These are phyloP conservation scores for Puccinia brachypodii DNA, from an alignment of 1,284 basidiomycete genomes.

Conservation along the genomic window DNA sequence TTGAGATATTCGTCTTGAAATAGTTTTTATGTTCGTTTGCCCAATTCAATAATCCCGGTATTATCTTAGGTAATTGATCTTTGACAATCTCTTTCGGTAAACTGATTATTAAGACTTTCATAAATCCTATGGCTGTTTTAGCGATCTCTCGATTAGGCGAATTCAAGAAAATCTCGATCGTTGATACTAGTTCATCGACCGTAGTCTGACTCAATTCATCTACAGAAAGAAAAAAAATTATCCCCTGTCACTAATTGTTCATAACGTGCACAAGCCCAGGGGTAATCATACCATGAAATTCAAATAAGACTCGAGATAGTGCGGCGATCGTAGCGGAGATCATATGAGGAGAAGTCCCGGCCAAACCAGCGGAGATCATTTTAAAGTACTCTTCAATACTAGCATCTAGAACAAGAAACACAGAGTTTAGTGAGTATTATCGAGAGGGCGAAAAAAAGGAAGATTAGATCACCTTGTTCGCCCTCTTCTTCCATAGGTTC, in stretches of 20 bases:
- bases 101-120: constrained; percentile 89
- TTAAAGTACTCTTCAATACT: constrained; percentile 90
- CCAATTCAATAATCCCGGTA: constrained; percentile 84
- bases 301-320: constrained; percentile 88
- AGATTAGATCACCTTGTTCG: constrained; percentile 46
- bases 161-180: constrained; percentile 82
- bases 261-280: too few species aligned
- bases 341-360: constrained; percentile 93
- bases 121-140: constrained; percentile 89
- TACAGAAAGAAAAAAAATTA: too few species aligned
- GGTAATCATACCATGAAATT: constrained; percentile 89
- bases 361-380: constrained; percentile 93
- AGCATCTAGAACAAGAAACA: constrained; percentile 63
- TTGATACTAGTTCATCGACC: constrained; percentile 73
- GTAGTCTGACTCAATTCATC: constrained; percentile 66
- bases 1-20: constrained; percentile 94
- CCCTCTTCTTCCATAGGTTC: neutral
- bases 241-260: too few species aligned
- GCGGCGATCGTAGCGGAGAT: constrained; percentile 95
- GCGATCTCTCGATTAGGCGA: constrained; percentile 97
- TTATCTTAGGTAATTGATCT: constrained; percentile 73
- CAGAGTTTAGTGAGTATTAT: constrained; percentile 1
- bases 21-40: constrained; percentile 98
- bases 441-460: constrained; percentile 23
- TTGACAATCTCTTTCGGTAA: constrained; percentile 71